Evolutionary conservation across 2,329 filamentous ascomycete species (phyloP), one percentile per base, ranked within the genome.

Genomic region (Lasiodiplodia theobromae): DNA sequence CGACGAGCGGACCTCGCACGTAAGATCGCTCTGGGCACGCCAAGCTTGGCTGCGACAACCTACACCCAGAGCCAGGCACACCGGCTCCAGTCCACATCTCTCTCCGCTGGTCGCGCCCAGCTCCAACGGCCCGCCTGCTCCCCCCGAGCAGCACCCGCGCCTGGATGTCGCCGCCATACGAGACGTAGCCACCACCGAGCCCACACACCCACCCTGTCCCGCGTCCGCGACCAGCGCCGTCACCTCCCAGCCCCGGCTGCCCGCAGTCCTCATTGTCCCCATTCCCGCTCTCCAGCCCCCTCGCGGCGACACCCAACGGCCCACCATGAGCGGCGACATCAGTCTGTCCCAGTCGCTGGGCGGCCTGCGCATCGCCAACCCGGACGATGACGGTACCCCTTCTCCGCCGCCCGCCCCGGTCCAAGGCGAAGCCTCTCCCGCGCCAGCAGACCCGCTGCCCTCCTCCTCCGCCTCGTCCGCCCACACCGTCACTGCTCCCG

Each of bases 311-410:
- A 18, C 53, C 31, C 51, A 37, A 37, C 62, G 21, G 44, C 52
- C 67, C 53, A 56, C 78, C 80, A 97, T 97, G 94, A 93, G 94
- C 83, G 93, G 92, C 81, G 94, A 97, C 84, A 84, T 97, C 79
- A 97, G 92, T 82, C 89, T 98, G 73, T 96, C 94, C 77, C 92
- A 94, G 83, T 93, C 93, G 77, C 87, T 98, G 77, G 96, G 96
- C 77, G 95, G 95, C 76, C 86, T 99, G 81, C 93, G 95, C 80
- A 98, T 99, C 80, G 95, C 96, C 75, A 99, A 98, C 81, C 95
- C 95, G 67, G 94, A 97, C 83, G 89, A 96, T 82, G 86, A 88
- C 70, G 83, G 84, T 70, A 70, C 69, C 62, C 74, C 75, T 66
- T 74, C 74, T 67, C 73, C 73, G 70, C 74, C 74, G 69, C 72